phyloP scores from a whole-genome alignment of 495 filamentous ascomycete species.

The Tetracladium setigerum region DNA sequence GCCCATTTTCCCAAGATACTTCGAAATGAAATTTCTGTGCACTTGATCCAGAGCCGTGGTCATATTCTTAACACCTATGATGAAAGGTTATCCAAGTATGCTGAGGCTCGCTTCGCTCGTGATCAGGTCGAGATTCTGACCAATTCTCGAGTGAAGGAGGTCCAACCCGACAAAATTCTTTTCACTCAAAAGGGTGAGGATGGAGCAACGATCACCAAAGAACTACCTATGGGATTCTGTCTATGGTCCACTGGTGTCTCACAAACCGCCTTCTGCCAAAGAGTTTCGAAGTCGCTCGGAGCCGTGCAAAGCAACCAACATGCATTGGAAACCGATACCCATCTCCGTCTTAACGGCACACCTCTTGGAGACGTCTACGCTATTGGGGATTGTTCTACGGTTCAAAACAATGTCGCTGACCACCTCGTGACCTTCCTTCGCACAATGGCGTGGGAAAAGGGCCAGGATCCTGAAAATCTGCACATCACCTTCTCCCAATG shows the following conservation, averaged over 20 bases:
- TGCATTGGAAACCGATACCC: conserved; percentile 91
- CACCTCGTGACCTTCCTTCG: conserved; percentile 85
- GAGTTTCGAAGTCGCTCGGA: conserved; percentile 63
- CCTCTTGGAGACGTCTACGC: conserved; percentile 94
- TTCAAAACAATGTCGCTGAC: conserved; percentile 90
- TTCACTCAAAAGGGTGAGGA: conserved; percentile 74
- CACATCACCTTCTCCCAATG: conserved; percentile 82
- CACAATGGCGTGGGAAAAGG: conserved; percentile 85
- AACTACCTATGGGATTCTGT: conserved; percentile 93
- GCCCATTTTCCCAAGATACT: conserved; percentile 79
- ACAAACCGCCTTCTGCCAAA: conserved; percentile 72
- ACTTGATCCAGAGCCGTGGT: conserved; percentile 85
- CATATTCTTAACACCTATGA: conserved; percentile 99
- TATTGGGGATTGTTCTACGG: conserved; percentile 93
- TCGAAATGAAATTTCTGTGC: conserved; percentile 94
- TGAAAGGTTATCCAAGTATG: conserved; percentile 85
- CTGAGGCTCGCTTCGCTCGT: conserved; percentile 83
- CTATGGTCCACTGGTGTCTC: conserved; percentile 97
- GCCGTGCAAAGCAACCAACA: conserved; percentile 74
- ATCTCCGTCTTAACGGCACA: conserved; percentile 84
- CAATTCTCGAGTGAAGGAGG: conserved; percentile 86
- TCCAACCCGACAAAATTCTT: conserved; percentile 71
- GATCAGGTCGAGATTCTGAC: conserved; percentile 87
- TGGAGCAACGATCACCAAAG: conserved; percentile 72
- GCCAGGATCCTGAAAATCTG: conserved; percentile 76